A percentile compares a stretch with the other conserved stretches of the same genome.
phyloP scores from a whole-genome alignment of 305 asterid genomes.

The Fraxinus velutina region DNA sequence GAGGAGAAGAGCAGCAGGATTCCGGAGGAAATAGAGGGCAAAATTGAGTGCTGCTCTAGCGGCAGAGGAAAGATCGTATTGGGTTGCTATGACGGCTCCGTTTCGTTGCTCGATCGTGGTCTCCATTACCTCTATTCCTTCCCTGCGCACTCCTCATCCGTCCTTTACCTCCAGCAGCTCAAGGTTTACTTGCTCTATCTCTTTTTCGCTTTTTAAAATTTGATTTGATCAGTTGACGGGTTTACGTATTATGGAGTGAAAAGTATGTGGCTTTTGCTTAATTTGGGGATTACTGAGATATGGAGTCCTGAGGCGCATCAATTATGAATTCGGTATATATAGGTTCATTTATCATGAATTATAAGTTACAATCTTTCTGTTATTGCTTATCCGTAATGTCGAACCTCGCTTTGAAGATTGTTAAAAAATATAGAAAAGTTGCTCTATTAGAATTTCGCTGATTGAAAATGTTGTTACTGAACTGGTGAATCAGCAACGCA shows the following conservation, averaged over 20 bases:
- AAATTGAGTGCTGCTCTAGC: slow-evolving; percentile 69
- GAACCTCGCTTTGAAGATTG: not conserved
- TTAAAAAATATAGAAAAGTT: not conserved
- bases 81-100: slow-evolving; percentile 70
- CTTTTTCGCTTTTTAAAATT: not conserved
- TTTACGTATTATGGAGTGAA: not conserved
- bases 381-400: not conserved
- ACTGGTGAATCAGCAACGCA: slow-evolving; percentile 68
- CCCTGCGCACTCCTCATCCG: slow-evolving; percentile 80
- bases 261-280: not conserved
- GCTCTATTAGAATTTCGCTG: not conserved
- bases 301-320: not conserved
- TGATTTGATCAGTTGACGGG: not conserved
- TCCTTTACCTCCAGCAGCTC: slow-evolving; percentile 87
- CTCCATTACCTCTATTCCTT: slow-evolving; percentile 72
- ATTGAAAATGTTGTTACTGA: slow-evolving; percentile 12
- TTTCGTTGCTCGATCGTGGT: slow-evolving; percentile 74
- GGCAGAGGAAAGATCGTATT: slow-evolving; percentile 76
- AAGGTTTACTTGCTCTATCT: slow-evolving; percentile 42
- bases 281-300: not conserved
- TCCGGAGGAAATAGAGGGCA: slow-evolving; percentile 57
- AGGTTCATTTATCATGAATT: not conserved
- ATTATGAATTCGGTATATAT: not conserved
- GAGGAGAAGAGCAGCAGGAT: slow-evolving; percentile 70
- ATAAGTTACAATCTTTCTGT: not conserved